Evolutionary conservation across 2,329 filamentous ascomycete species (phyloP).

Genomic region (Simplicillium aogashimaense): DNA sequence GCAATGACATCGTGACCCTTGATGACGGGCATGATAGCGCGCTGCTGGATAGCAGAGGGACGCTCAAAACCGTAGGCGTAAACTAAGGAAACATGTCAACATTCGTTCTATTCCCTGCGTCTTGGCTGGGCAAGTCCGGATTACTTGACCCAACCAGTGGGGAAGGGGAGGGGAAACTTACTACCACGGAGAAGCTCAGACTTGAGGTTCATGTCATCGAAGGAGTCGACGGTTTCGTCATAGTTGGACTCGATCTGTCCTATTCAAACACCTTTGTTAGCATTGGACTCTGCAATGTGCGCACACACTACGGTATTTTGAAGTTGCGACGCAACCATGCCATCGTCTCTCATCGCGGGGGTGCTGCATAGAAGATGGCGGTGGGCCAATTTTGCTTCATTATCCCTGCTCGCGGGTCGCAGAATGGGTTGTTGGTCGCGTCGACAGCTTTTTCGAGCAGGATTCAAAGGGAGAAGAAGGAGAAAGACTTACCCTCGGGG

Average conservation of each 20-base stretch:
- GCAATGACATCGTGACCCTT: constrained; percentile 99
- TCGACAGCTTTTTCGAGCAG: neutral
- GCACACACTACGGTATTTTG: too few species aligned
- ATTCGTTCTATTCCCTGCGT: neutral
- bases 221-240: constrained; percentile 98
- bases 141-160: neutral
- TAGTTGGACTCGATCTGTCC: constrained; percentile 99
- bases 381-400: neutral
- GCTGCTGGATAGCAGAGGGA: constrained; percentile 98
- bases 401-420: neutral
- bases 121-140: too few species aligned
- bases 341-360: too few species aligned
- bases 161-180: constrained; percentile 21
- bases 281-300: constrained; percentile 2
- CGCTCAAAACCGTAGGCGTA: constrained; percentile 99
- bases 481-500: constrained; percentile 68
- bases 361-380: neutral
- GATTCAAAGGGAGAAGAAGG: constrained; percentile 6
- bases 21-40: constrained; percentile 99
- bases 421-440: constrained; percentile 3
- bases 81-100: constrained; percentile 34
- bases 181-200: constrained; percentile 93
- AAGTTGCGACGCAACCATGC: too few species aligned
- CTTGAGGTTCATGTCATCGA: constrained; percentile 97
- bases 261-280: constrained; percentile 29